A percentile compares a stretch with the other conserved stretches of the same genome.
Conservation (phyloP, 2,329 filamentous ascomycete genomes). For the Sporothrix phasma region DNA sequence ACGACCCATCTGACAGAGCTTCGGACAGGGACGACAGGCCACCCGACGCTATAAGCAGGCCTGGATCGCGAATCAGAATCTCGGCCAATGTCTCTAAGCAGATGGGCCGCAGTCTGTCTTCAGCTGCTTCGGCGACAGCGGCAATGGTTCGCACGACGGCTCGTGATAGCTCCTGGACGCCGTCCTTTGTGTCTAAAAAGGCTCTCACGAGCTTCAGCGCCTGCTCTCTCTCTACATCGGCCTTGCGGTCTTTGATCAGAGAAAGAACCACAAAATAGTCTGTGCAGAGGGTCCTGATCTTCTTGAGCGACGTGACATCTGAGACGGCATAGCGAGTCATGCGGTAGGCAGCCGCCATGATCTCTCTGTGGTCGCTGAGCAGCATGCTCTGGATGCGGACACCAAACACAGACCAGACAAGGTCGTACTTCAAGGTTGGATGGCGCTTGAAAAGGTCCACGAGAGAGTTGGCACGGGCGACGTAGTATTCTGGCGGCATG, state of each 20-base stretch:
- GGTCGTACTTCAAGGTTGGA: conserved; percentile 87
- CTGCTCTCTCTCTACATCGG: conserved; percentile 94
- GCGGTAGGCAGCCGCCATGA: conserved; percentile 87
- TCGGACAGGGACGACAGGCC: conserved; percentile 85
- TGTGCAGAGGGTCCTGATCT: conserved; percentile 77
- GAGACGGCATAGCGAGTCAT: conserved; percentile 92
- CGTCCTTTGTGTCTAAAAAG: conserved; percentile 91
- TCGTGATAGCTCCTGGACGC: conserved; percentile 75
- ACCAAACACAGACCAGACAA: conserved; percentile 93
- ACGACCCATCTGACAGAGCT: conserved; percentile 78
- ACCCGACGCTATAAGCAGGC: conserved; percentile 69
- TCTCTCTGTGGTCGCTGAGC: conserved; percentile 87
- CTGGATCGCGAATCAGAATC: conserved; percentile 77
- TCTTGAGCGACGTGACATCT: conserved; percentile 78
- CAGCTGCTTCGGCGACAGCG: conserved; percentile 75
- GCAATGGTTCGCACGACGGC: conserved; percentile 83
- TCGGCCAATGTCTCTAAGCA: conserved; percentile 89
- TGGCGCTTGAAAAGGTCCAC: conserved; percentile 96
- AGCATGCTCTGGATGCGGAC: conserved; percentile 92
- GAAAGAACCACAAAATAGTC: conserved; percentile 89
- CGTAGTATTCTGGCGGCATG: conserved; percentile 89
- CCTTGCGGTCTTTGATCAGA: conserved; percentile 88
- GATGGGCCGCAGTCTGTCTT: conserved; percentile 80
- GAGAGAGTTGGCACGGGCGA: conserved; percentile 79
- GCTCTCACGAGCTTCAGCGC: conserved; percentile 92